Conservation (phyloP, 306 rosid genomes). For the Psophocarpus tetragonolobus region DNA sequence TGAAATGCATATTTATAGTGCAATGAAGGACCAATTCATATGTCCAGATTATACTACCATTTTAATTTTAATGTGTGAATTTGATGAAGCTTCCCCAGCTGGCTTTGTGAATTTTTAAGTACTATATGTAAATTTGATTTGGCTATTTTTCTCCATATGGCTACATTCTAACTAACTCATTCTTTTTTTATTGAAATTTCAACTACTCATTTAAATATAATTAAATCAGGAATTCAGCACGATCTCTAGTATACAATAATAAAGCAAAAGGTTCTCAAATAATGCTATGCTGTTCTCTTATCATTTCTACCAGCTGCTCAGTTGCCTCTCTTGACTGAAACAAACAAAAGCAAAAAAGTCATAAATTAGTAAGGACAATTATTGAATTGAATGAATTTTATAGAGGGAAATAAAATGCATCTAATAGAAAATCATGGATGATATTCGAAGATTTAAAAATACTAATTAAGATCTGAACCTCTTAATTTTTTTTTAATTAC, state of each 20-base stretch:
- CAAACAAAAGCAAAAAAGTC: neutral
- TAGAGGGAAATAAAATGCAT: slow-evolving; percentile 5
- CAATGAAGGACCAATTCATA: slow-evolving; percentile 18
- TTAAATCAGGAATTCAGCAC: neutral
- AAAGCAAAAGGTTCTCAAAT: neutral
- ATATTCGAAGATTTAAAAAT: neutral
- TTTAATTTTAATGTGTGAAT: neutral
- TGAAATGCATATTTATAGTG: slow-evolving; percentile 36
- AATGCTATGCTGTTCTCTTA: neutral
- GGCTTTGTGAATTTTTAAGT: slow-evolving; percentile 13
- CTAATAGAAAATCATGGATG: neutral
- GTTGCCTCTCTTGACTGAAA: slow-evolving; percentile 24
- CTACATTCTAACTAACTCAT: neutral
- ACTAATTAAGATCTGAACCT: no score
- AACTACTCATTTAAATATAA: slow-evolving; percentile 32
- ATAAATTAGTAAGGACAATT: neutral
- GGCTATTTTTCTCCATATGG: slow-evolving; percentile 4
- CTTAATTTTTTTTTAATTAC: no score
- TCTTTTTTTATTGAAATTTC: neutral
- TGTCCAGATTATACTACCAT: neutral
- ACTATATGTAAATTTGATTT: neutral
- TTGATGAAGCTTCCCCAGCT: slow-evolving; percentile 41
- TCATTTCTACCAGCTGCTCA: neutral
- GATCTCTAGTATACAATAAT: neutral
- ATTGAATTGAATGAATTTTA: neutral